Evolutionary conservation across 306 rosid species (phyloP), one percentile per base, ranked within the genome.

Genomic region (Rubus idaeus): DNA sequence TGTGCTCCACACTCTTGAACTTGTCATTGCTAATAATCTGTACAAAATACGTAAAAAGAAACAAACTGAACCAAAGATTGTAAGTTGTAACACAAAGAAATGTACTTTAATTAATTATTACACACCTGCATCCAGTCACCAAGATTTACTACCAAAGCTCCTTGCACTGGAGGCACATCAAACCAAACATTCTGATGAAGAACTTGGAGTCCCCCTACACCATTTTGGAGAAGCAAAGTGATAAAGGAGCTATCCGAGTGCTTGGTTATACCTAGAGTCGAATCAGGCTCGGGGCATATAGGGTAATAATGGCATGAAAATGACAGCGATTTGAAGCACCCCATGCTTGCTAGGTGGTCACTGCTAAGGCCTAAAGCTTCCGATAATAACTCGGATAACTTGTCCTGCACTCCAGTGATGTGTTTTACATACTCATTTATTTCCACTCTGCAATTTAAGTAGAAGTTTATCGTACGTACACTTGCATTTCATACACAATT

Each of bases 331-430:
- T 49, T 41, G 62, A 78, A 58, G 82, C 82, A 78, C n/a, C 52
- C 50, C 16, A 79, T 10, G 46, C 40, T 73, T 1, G 53, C 73
- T 16, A 79, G 64, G 40, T 42, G 44, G 14, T 72, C 78, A 12
- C 82, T 64, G 49, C n/a, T 44, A 4, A 79, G 74, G 2, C 82
- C 82, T 52, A 79, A 14, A 63, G 82, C 77, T 45, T 79, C 82
- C 11, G 74, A 79, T 41, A 79, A 30, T 52, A 79, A 42, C 18
- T 73, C 46, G 5, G 67, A 10, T 2, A 79, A 6, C 17, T 6
- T 64, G 21, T 79, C 18, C 23, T 52, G 40, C 46, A 79, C 14
- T 63, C 26, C 10, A 11, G 0, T 35, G 12, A 71, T 45, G 57
- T 44, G 18, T 3, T 53, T 71, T 66, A 21, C 41, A 30, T 79